phyloP scores from a whole-genome alignment of 305 asterid genomes.

The Rubia peregrina region DNA sequence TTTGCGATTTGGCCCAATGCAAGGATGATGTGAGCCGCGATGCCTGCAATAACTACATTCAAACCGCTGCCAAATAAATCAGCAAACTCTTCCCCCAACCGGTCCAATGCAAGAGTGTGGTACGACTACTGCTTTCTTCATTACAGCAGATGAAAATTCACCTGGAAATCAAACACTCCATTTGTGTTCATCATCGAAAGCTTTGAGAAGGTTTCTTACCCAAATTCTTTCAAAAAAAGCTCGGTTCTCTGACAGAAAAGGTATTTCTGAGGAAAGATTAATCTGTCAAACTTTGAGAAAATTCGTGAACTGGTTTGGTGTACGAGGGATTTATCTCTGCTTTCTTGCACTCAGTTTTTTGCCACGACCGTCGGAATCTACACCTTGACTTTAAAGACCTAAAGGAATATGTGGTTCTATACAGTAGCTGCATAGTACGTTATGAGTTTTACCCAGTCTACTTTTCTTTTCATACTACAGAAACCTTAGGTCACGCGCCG shows the following conservation, averaged over 20 bases:
- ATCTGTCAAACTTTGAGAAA: too few relatives aligned
- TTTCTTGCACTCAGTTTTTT: too few relatives aligned
- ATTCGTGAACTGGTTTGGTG: too few relatives aligned
- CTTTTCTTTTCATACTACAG: too few relatives aligned
- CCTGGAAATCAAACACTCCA: constrained; percentile 41
- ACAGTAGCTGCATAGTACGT: too few relatives aligned
- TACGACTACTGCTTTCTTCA: constrained; percentile 65
- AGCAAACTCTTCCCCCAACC: constrained; percentile 36
- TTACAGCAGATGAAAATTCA: constrained; percentile 34
- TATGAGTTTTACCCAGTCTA: too few relatives aligned
- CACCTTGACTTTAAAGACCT: too few relatives aligned
- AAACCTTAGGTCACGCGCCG: too few relatives aligned
- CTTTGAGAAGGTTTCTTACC: constrained; percentile 45
- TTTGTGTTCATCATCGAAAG: constrained; percentile 37
- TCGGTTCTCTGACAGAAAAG: constrained; percentile 29
- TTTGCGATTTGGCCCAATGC: constrained; percentile 77
- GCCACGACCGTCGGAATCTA: too few relatives aligned
- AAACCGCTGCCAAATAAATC: constrained; percentile 39
- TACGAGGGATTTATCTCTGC: too few relatives aligned
- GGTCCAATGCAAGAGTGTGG: constrained; percentile 56
- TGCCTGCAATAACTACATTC: constrained; percentile 59
- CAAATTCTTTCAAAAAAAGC: constrained; percentile 36
- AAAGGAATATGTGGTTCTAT: too few relatives aligned
- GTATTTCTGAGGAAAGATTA: neutral
- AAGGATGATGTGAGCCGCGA: constrained; percentile 48